phyloP scores from a whole-genome alignment of 2,329 filamentous ascomycete species.

The Fusarium vanettenii region DNA sequence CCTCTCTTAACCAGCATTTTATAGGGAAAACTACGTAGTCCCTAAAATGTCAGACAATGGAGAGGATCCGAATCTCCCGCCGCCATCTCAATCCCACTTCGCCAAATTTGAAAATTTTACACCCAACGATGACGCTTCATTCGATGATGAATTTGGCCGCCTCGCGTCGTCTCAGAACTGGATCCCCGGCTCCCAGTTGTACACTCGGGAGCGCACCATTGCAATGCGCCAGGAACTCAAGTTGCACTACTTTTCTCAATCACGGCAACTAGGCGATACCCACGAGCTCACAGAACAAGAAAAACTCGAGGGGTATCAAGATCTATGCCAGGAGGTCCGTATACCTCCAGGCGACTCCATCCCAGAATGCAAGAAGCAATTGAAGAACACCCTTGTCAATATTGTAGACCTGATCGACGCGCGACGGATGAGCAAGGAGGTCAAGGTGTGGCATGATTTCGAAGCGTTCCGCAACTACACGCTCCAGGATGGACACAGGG shows the following conservation, averaged over 20 bases:
- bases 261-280: constrained; percentile 14
- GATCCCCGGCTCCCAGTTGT: constrained; percentile 44
- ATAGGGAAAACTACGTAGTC: neutral
- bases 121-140: constrained; percentile 42
- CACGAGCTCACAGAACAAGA: constrained; percentile 25
- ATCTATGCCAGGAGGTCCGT: constrained; percentile 42
- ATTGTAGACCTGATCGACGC: constrained; percentile 49
- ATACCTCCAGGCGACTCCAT: constrained; percentile 28
- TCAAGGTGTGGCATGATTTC: constrained; percentile 44
- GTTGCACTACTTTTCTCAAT: constrained; percentile 43
- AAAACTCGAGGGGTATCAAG: constrained; percentile 41
- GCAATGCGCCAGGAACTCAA: constrained; percentile 44
- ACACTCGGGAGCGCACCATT: constrained; percentile 46
- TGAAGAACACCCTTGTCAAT: constrained; percentile 46
- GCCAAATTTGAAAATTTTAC: constrained; percentile 44
- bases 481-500: constrained; percentile 33
- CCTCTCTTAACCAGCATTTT: neutral
- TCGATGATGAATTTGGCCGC: constrained; percentile 46
- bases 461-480: constrained; percentile 41
- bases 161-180: constrained; percentile 47
- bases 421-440: constrained; percentile 35
- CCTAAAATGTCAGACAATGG: neutral
- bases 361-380: constrained; percentile 32
- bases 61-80: neutral
- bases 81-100: constrained; percentile 46